Conservation (phyloP, 345 rosid species). For the Populus nigra region DNA sequence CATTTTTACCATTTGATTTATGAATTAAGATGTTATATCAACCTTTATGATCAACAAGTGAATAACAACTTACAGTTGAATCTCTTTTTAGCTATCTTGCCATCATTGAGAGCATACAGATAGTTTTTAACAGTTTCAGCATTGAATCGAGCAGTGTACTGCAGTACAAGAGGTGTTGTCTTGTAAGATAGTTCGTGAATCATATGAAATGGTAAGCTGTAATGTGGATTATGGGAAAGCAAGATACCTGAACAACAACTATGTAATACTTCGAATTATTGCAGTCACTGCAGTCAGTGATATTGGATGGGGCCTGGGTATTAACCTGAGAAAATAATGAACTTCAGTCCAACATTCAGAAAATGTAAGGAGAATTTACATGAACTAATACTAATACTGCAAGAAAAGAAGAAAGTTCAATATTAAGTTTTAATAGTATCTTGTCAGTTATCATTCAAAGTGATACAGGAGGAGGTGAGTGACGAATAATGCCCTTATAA, state of each 20-base stretch:
- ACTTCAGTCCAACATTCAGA: conserved; percentile 9
- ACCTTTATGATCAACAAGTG: not conserved
- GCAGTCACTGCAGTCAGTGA: conserved; percentile 67
- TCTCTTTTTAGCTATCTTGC: conserved; percentile 76
- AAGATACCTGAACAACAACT: conserved; percentile 77
- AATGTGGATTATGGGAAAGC: not conserved
- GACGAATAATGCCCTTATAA: not conserved
- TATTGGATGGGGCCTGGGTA: conserved; percentile 64
- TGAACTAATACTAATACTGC: too few species aligned
- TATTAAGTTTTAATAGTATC: not conserved
- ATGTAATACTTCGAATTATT: conserved; percentile 79
- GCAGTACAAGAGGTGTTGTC: conserved; percentile 22
- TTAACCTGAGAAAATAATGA: conserved; percentile 51
- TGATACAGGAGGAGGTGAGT: not conserved
- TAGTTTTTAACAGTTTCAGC: conserved; percentile 75
- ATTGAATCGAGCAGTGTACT: conserved; percentile 80
- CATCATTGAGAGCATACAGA: conserved; percentile 60
- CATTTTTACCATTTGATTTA: not conserved
- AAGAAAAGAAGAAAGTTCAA: not conserved
- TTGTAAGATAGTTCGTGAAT: conserved; percentile 2
- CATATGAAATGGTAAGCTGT: conserved; percentile 3
- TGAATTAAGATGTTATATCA: not conserved
- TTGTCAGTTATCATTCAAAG: not conserved
- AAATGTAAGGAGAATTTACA: not conserved
- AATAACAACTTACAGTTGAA: conserved; percentile 65